Evolutionary conservation across 108 stramenopile genomes (phyloP).

Genomic region (Pseudonitzschia multistriata): DNA sequence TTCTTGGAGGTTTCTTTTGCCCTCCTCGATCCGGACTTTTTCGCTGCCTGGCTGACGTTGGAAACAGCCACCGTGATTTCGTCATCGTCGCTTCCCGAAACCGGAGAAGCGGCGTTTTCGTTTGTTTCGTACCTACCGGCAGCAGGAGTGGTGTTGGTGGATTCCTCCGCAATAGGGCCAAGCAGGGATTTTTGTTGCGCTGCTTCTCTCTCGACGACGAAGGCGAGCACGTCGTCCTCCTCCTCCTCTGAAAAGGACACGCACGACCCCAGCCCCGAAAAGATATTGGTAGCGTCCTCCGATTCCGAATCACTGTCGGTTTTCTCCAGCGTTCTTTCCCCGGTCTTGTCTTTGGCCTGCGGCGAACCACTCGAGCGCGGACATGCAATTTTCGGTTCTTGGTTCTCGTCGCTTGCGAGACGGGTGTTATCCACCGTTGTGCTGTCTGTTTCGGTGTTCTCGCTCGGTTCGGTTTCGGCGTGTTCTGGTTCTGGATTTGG

Average conservation of each 20-base stretch:
- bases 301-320: neutral
- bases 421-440: too few species aligned
- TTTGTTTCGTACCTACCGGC: neutral
- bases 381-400: too few species aligned
- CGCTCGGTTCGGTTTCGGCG: neutral
- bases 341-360: neutral
- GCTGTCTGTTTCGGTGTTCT: too few species aligned
- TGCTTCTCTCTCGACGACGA: neutral
- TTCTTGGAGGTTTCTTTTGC: neutral
- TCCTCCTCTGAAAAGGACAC: conserved; percentile 12
- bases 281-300: neutral
- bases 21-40: neutral
- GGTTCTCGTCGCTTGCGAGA: too few species aligned
- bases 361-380: too few species aligned
- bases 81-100: neutral
- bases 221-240: neutral
- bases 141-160: neutral
- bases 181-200: neutral
- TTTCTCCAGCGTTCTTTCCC: neutral
- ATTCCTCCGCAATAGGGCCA: neutral
- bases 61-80: conserved; percentile 14
- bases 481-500: neutral
- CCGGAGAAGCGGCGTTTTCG: too few species aligned
- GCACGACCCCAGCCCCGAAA: neutral
- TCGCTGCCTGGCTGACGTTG: conserved; percentile 1